Conservation (phyloP, 495 filamentous ascomycete species). For the Penicillium nucicola region DNA sequence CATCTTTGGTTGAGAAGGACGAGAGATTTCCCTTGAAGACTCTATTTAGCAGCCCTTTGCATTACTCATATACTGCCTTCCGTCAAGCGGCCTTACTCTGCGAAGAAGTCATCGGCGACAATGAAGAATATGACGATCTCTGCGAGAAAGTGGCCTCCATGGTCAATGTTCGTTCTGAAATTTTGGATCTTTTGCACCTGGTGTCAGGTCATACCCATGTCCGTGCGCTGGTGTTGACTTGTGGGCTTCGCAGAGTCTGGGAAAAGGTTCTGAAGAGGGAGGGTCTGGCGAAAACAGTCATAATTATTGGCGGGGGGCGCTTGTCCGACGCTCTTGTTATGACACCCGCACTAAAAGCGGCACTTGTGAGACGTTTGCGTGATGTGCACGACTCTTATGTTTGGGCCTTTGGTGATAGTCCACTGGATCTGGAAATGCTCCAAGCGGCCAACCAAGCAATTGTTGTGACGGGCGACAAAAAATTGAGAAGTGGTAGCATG, state of each 20-base stretch:
- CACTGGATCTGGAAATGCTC: constrained; percentile 59
- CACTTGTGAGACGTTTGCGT: constrained; percentile 42
- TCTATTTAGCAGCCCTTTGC: constrained; percentile 48
- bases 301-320: constrained; percentile 55
- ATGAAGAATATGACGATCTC: constrained; percentile 39
- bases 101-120: constrained; percentile 42
- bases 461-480: constrained; percentile 54
- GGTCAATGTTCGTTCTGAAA: constrained; percentile 44
- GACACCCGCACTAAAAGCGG: constrained; percentile 50
- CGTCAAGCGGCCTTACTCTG: constrained; percentile 55
- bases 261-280: constrained; percentile 48
- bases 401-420: constrained; percentile 63
- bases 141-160: constrained; percentile 50
- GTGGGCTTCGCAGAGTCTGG: constrained; percentile 57
- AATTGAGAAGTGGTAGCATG: constrained; percentile 55
- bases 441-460: constrained; percentile 51
- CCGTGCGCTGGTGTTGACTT: constrained; percentile 54
- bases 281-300: constrained; percentile 42
- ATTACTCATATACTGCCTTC: constrained; percentile 51
- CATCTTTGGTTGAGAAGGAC: constrained; percentile 1
- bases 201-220: constrained; percentile 37
- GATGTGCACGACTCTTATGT: constrained; percentile 35
- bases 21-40: constrained; percentile 32
- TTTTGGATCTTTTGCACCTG: constrained; percentile 41
- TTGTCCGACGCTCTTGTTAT: constrained; percentile 50